Evolutionary conservation across 2,329 filamentous ascomycete genomes (phyloP), one percentile per base, ranked within the genome.

Genomic region (Chlorencoelia australis): DNA sequence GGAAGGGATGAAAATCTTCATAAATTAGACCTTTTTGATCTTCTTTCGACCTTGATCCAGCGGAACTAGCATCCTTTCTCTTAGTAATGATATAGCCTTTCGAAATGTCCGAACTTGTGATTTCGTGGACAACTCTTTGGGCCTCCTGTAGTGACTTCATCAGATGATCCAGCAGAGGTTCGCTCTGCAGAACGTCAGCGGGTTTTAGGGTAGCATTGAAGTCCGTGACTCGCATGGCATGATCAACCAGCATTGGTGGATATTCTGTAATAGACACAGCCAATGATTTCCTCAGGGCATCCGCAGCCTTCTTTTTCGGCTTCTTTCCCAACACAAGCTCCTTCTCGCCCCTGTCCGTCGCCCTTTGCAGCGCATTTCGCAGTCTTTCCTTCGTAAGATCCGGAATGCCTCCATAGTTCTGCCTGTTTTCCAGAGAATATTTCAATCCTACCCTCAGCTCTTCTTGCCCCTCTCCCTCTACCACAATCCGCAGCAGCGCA

Each of bases 1-100:
- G 66, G 58, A 96, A 96, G 0, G 91, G 91, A 49, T 96, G 89
- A 51, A 95, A 96, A 51, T 98, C 91, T 37, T 95, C 83, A 53
- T 95, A 98, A 2, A 94, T 64, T 5, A 91, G 55, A 8, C 50
- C 33, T 51, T 56, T 41, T 18, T 46, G 7, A 62, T 64, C 6
- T 55, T 51, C 17, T 56, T 61, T 7, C 61, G 57, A 18, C 53
- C 53, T 19, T 48, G 49, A 35, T 55, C 57, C 14, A 5, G 47
- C 46, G 9, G 42, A 10, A 10, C 46, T 46, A 1, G 45, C 45
- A 5, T 53, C 51, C 35, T 60, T 66, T 45, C 77, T 61, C 53
- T 74, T 93, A 1, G 87, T 87, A 42, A 98, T 72, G 41, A 98
- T 95, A 56, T 89, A 96, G 1, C 91, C 89, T 30, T 75, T 84